Evolutionary conservation across 2,329 filamentous ascomycete species (phyloP).

Genomic region (Didymella exigua): DNA sequence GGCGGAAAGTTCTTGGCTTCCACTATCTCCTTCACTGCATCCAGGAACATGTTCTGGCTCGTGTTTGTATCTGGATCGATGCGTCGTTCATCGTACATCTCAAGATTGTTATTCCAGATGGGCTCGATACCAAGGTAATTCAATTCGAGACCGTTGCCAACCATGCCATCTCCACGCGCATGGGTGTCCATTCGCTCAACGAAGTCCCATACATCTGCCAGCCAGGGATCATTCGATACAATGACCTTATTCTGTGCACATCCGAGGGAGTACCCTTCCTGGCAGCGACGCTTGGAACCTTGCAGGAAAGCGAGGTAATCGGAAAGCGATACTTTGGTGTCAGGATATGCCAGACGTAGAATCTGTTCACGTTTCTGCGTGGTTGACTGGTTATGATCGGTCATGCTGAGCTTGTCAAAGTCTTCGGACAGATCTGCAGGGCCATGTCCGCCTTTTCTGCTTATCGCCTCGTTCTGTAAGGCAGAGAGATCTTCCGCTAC

Average conservation of each 20-base stretch:
- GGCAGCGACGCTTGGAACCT: slow-evolving; percentile 59
- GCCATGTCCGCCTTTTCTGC: slow-evolving; percentile 35
- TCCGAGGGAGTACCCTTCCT: slow-evolving; percentile 63
- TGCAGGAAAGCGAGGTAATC: slow-evolving; percentile 45
- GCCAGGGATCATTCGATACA: slow-evolving; percentile 73
- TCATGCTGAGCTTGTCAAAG: slow-evolving; percentile 36
- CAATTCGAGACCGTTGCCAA: slow-evolving; percentile 69
- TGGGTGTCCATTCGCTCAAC: slow-evolving; percentile 69
- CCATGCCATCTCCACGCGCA: slow-evolving; percentile 72
- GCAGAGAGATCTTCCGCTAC: slow-evolving; percentile 44
- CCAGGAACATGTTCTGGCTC: slow-evolving; percentile 63
- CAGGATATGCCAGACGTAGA: slow-evolving; percentile 44
- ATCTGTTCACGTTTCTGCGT: slow-evolving; percentile 47
- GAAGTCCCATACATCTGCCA: slow-evolving; percentile 81
- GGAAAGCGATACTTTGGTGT: slow-evolving; percentile 38
- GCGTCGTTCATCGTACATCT: slow-evolving; percentile 53
- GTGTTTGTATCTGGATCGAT: slow-evolving; percentile 43
- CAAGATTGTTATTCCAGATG: slow-evolving; percentile 74
- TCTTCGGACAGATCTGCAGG: slow-evolving; percentile 35
- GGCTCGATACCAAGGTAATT: slow-evolving; percentile 76
- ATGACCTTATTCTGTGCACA: slow-evolving; percentile 68
- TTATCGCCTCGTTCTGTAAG: slow-evolving; percentile 39
- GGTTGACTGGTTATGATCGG: slow-evolving; percentile 38
- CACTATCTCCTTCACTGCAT: slow-evolving; percentile 66
- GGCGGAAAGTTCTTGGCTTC: slow-evolving; percentile 65